phyloP scores from a whole-genome alignment of 805 yeast species.

The Priceomyces castillae region DNA sequence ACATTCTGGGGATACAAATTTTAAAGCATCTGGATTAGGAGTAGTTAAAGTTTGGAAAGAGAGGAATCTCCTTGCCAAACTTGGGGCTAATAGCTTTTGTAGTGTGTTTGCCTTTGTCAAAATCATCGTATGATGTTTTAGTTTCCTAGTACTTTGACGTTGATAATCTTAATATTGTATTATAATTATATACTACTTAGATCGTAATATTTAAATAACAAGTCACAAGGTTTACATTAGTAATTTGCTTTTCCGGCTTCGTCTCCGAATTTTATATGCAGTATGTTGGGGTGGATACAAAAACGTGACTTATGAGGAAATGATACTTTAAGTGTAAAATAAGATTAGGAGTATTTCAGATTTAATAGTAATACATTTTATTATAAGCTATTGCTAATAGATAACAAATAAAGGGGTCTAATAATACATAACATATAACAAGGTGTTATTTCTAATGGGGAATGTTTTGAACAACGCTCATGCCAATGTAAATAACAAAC shows the following conservation, averaged over 20 bases:
- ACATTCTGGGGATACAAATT: constrained; percentile 52
- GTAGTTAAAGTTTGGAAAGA: constrained; percentile 53
- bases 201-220: background rate
- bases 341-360: too few species aligned
- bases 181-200: too few species aligned
- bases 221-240: background rate
- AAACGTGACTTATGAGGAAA: background rate
- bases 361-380: too few species aligned
- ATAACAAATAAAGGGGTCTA: too few species aligned
- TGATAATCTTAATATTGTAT: too few species aligned
- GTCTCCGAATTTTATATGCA: constrained; percentile 3
- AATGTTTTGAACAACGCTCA: too few species aligned
- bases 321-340: too few species aligned
- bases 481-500: background rate
- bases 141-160: background rate
- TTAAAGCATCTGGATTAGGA: constrained; percentile 74
- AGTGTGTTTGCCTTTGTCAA: background rate
- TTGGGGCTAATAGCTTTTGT: background rate
- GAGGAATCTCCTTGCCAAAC: constrained; percentile 19
- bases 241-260: constrained; percentile 1
- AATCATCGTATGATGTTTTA: background rate
- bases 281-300: background rate
- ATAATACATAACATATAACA: too few species aligned
- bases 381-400: too few species aligned
- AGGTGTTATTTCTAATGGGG: too few species aligned